Evolutionary conservation across 1,284 basidiomycete genomes (phyloP), one percentile per base, ranked within the genome.

Genomic region (Lentinula novae-zelandiae): DNA sequence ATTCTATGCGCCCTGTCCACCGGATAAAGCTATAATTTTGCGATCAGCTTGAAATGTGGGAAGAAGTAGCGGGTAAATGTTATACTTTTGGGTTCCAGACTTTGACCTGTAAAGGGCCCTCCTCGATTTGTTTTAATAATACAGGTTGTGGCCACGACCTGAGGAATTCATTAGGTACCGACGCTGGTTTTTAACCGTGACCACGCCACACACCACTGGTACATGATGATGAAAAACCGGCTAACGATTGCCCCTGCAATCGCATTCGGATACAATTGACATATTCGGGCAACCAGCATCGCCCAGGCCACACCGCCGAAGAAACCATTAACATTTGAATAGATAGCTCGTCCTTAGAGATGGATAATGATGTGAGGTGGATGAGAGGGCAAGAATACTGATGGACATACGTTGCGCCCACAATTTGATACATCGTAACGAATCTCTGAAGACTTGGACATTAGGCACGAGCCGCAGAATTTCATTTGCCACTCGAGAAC

Each of bases 81-180:
- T 76, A 27, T 68, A 92, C 93, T 78, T 92, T 95, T 1, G 97
- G 97, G 75, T 99, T 99, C 97, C 97, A 99, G 4, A 99, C 95
- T 65, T 93, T 85, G 63, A 97, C 93, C 68, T 92, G 92, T 68
- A 98, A 73, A 1, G 95, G 95, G 0, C 96, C 96, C 65, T 96
- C 92, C 72, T 98, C 96, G 62, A 99, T 98, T 73, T 93, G 92
- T 74, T 96, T 97, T 64, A 99, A 78, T 53, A 99, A 80, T 20
- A 99, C 95, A 31, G 97, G 97, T 72, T 97, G 94, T 13, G 97
- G 97, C 97, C 97, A 99, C 64, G 89, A 84, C 93, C 93, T 96
- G 64, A 17, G 3, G 39, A 48, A 63, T 17, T 39, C 48, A 31
- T 57, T 10, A 34, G 60, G 64, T 50, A 55, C 27, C 50, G 39